Base-by-base conservation (phyloP, 805 yeast genomes). In the Nakazawaea ambrosiae region DNA sequence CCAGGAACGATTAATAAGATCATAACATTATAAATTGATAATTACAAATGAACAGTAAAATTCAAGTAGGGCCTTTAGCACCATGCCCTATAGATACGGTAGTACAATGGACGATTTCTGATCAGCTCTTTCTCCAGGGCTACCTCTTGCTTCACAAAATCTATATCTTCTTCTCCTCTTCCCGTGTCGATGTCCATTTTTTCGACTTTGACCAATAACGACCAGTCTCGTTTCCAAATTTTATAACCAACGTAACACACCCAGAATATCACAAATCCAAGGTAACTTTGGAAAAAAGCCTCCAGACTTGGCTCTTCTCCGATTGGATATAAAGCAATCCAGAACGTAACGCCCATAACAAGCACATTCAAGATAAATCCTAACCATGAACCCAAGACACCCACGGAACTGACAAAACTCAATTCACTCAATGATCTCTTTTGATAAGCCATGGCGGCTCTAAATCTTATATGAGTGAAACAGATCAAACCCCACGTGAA, bases 401-500 rank as follows among this genome's bases (percentile, higher is more conserved):
- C 75, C 17, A 63, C 57, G 37, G 60, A 65, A 10, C 75, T 57
- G 31, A 50, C 52, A 44, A 55, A 70, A 12, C 68, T 55, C 34
- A 71, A 46, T 45, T 70, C 73, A 24, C 55, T 55, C 6, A 63
- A 45, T 4, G 56, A 43, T 43, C 71, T 57, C 10, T 68, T 68
- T 47, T 68, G 73, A 4, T 46, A 58, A n/a, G 41, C 47, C 55
- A 71, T 55, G 5, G 74, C 74, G 26, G 53, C 39, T 58, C 76
- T 61, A 51, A 70, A 70, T 48, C 72, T 56, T 34, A 71, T 51
- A 43, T 60, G 67, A 37, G 68, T 61, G 6, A 63, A 27, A 37
- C 65, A 57, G 33, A 70, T 68, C 4, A 75, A 61, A 15, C 62
- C 59, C 76, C 78, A 71, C 0, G 75, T 68, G 53, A 71, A 67